These are phyloP conservation scores for Phytophthora nicotianae DNA, from an alignment of 352 stramenopile species.

Conservation along the genomic window DNA sequence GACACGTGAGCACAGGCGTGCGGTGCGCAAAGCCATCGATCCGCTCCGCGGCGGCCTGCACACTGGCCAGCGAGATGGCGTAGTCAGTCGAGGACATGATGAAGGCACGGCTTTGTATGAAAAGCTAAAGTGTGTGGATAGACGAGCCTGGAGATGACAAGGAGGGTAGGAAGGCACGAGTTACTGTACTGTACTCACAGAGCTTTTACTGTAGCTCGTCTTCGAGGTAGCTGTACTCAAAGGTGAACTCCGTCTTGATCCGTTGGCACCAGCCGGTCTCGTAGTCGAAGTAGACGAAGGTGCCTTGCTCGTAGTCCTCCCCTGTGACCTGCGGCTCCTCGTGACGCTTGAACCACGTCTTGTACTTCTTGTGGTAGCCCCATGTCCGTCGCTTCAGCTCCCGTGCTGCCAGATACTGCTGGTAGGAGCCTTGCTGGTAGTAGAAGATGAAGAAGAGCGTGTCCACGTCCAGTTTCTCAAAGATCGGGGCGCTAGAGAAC, in stretches of 20 bases:
- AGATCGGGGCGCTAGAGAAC: slow-evolving; percentile 95
- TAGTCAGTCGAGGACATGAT: slow-evolving; percentile 34
- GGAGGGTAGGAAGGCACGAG: slow-evolving; percentile 22
- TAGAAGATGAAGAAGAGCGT: slow-evolving; percentile 99
- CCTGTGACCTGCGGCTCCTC: slow-evolving; percentile 96
- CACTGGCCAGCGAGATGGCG: slow-evolving; percentile 62
- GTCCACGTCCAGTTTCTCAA: slow-evolving; percentile 98
- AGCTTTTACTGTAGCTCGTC: slow-evolving; percentile 78
- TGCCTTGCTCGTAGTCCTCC: slow-evolving; percentile 99
- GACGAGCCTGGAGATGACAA: slow-evolving; percentile 1
- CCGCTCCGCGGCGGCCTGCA: slow-evolving; percentile 53
- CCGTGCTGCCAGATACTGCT: slow-evolving; percentile 98
- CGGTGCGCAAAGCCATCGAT: slow-evolving; percentile 62
- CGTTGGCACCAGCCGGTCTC: slow-evolving; percentile 98
- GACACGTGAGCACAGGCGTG: slow-evolving; percentile 69
- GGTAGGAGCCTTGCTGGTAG: slow-evolving; percentile 98
- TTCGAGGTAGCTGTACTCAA: slow-evolving; percentile 98
- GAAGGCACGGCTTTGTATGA: neutral
- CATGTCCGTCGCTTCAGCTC: slow-evolving; percentile 99
- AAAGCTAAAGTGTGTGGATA: neutral
- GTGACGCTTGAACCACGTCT: slow-evolving; percentile 99
- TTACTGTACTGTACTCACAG: slow-evolving; percentile 35
- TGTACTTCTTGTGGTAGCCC: slow-evolving; percentile 99
- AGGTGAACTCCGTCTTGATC: slow-evolving; percentile 99
- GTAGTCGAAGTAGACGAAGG: slow-evolving; percentile 99